Percentiles rank a stretch among this genome's conserved stretches.
Evolutionary conservation across 257 asterid species (phyloP).

Genomic region (Nicotiana otophora): DNA sequence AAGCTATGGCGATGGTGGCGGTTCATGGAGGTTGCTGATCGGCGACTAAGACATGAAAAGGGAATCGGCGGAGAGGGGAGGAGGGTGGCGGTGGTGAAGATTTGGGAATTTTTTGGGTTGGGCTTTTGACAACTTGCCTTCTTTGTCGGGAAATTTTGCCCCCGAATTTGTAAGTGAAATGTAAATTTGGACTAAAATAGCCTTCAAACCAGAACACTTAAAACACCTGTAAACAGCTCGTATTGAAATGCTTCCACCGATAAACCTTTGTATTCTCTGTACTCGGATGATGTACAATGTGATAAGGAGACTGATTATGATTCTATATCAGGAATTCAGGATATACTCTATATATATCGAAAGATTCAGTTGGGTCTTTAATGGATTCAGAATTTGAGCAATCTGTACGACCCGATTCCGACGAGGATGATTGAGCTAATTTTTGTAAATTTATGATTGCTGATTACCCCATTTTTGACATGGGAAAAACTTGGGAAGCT

Average conservation of each 20-base stretch:
- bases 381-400: slow-evolving; percentile 29
- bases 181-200: no score
- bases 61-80: background rate
- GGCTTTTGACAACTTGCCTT: background rate
- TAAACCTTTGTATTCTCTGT: no score
- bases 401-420: slow-evolving; percentile 13
- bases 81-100: background rate
- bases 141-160: no score
- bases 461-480: background rate
- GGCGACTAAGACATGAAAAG: background rate
- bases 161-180: no score
- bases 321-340: slow-evolving; percentile 45
- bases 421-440: slow-evolving; percentile 9
- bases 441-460: background rate
- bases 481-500: background rate
- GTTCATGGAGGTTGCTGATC: slow-evolving; percentile 4
- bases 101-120: background rate
- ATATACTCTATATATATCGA: slow-evolving; percentile 33
- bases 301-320: slow-evolving; percentile 42
- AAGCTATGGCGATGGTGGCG: background rate
- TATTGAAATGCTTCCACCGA: no score
- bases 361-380: slow-evolving; percentile 38
- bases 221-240: no score
- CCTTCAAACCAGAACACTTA: no score
- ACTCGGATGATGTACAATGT: slow-evolving; percentile 29